Percentiles rank a stretch among this genome's conserved stretches.
Conservation (phyloP, 306 rosid genomes). For the Trichosanthes truncata region DNA sequence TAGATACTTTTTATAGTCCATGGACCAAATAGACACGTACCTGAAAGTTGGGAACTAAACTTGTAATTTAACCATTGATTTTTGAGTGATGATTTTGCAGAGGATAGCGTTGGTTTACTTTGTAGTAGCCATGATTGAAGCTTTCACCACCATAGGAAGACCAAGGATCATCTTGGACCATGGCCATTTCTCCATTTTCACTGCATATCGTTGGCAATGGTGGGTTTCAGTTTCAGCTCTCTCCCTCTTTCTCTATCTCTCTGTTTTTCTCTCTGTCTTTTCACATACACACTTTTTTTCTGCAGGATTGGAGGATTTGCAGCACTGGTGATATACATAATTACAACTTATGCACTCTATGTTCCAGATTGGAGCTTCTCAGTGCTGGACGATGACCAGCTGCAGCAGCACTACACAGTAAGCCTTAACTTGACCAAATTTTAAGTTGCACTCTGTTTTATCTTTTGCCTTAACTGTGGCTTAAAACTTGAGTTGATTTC, state of each 20-base stretch:
- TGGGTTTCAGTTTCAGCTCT: constrained; percentile 7
- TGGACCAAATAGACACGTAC: no score
- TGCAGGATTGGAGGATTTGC: constrained; percentile 76
- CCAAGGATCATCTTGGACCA: constrained; percentile 38
- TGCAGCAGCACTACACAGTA: constrained; percentile 40
- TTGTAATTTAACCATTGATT: neutral
- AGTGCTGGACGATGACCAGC: neutral
- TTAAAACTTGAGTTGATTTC: neutral
- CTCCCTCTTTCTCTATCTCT: neutral
- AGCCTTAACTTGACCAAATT: neutral
- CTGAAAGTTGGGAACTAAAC: no score
- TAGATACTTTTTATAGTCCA: no score
- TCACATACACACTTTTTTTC: neutral
- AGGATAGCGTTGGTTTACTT: constrained; percentile 83
- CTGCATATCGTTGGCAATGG: constrained; percentile 86
- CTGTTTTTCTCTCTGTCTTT: neutral
- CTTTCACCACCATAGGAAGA: constrained; percentile 56
- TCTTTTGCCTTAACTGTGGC: neutral
- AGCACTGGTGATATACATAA: constrained; percentile 52
- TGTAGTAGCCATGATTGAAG: constrained; percentile 67
- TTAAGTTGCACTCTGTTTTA: neutral
- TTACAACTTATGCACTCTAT: constrained; percentile 56
- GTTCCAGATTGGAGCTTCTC: constrained; percentile 85
- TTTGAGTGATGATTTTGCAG: constrained; percentile 23
- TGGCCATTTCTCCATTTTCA: constrained; percentile 45